Conservation (phyloP, 2,329 filamentous ascomycete species). For the Thelonectria olida region DNA sequence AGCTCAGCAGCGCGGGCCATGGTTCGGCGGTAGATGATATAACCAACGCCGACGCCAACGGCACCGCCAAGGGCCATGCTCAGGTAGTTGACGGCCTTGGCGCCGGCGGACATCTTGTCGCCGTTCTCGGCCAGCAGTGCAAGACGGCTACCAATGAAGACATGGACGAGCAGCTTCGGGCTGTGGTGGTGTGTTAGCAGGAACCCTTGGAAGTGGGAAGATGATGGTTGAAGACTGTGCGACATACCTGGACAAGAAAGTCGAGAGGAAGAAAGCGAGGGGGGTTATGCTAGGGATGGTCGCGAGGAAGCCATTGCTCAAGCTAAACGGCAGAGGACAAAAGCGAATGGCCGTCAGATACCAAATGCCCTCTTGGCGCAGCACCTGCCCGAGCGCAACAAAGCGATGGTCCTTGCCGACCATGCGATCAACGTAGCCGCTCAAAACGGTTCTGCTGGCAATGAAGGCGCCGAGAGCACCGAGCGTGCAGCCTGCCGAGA, state of each 20-base stretch:
- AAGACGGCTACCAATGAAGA: slow-evolving; percentile 89
- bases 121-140: slow-evolving; percentile 84
- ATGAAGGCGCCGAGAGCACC: slow-evolving; percentile 85
- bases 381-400: slow-evolving; percentile 84
- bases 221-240: slow-evolving; percentile 23
- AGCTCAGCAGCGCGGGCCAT: slow-evolving; percentile 71
- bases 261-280: slow-evolving; percentile 80
- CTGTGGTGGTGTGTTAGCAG: slow-evolving; percentile 44
- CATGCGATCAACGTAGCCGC: slow-evolving; percentile 79
- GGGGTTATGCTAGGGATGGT: slow-evolving; percentile 91
- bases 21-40: slow-evolving; percentile 82
- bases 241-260: slow-evolving; percentile 77
- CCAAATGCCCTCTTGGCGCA: slow-evolving; percentile 89
- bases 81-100: slow-evolving; percentile 84
- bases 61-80: slow-evolving; percentile 78
- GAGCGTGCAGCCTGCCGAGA: slow-evolving; percentile 78
- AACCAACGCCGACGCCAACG: slow-evolving; percentile 80
- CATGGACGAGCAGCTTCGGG: slow-evolving; percentile 89
- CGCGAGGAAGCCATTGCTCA: slow-evolving; percentile 93
- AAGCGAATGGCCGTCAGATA: slow-evolving; percentile 91
- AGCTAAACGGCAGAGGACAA: slow-evolving; percentile 90
- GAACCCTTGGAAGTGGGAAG: neutral
- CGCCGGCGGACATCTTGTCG: slow-evolving; percentile 81
- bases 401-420: slow-evolving; percentile 88
- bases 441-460: slow-evolving; percentile 80